Percentiles rank a stretch among this genome's conserved stretches.
These are phyloP conservation scores for Comarum palustre DNA, from an alignment of 306 rosid species.

Conservation along the genomic window DNA sequence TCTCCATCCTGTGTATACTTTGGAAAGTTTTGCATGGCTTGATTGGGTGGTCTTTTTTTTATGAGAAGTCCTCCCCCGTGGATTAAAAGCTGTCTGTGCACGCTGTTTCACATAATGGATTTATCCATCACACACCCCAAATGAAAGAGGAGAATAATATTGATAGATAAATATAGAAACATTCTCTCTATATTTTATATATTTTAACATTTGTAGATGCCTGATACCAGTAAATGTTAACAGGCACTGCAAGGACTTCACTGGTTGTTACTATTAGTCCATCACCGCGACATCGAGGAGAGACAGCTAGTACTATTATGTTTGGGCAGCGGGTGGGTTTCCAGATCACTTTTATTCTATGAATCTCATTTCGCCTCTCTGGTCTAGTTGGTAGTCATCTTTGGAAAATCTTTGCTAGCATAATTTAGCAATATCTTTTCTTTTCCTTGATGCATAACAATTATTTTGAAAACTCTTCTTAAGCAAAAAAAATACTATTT, in stretches of 20 bases:
- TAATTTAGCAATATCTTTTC: constrained; percentile 6
- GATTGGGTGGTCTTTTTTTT: background rate
- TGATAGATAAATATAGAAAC: background rate
- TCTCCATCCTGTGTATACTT: background rate
- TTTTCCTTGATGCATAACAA: constrained; percentile 14
- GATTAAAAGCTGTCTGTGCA: background rate
- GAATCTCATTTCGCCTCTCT: constrained; percentile 15
- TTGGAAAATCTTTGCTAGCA: background rate
- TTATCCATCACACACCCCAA: too few species aligned
- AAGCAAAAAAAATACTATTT: background rate
- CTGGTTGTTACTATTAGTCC: constrained; percentile 91
- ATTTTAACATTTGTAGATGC: constrained; percentile 18
- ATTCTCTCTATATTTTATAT: background rate
- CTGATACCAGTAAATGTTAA: constrained; percentile 33
- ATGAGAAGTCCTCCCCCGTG: too few species aligned
- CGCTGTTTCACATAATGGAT: background rate
- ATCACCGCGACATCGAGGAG: constrained; percentile 97
- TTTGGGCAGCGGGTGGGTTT: constrained; percentile 93
- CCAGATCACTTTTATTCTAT: constrained; percentile 19
- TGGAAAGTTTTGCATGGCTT: background rate
- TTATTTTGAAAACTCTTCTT: background rate
- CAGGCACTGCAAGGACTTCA: constrained; percentile 98
- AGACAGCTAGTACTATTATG: constrained; percentile 94
- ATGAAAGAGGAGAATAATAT: too few species aligned
- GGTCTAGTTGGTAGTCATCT: constrained; percentile 1